These are phyloP conservation scores for Arthroderma sp. DNA, from an alignment of 2,329 filamentous ascomycete genomes.

Conservation along the genomic window DNA sequence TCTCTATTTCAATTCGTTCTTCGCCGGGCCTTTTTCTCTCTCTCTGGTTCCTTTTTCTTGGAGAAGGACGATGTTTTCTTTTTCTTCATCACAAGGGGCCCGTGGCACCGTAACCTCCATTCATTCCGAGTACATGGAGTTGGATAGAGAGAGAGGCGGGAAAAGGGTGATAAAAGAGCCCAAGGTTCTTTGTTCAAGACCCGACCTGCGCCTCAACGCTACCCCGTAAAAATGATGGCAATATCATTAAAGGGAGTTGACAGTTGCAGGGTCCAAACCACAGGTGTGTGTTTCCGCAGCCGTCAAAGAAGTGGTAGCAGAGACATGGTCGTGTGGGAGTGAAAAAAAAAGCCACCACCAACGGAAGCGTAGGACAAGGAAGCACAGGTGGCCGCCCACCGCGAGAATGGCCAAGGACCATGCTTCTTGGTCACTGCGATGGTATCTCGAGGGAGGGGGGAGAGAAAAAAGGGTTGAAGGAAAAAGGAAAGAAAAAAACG, in stretches of 20 bases:
- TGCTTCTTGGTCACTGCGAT: not conserved
- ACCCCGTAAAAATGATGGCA: not conserved
- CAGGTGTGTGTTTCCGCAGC: not conserved
- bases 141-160: not conserved
- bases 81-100: not conserved
- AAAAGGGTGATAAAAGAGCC: not conserved
- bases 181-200: not conserved
- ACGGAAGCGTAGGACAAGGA: not conserved
- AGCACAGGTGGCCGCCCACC: not conserved
- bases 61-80: not conserved
- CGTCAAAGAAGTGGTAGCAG: not conserved
- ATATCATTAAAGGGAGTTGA: not conserved
- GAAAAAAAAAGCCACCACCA: not conserved
- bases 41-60: not conserved
- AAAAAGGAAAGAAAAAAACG: not conserved
- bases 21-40: not conserved
- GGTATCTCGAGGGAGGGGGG: not conserved
- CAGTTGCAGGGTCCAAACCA: not conserved
- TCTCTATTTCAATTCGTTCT: not conserved
- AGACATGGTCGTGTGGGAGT: not conserved
- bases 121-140: not conserved
- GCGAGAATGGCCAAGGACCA: not conserved
- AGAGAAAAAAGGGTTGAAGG: not conserved
- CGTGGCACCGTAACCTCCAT: constrained; percentile 1
- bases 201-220: not conserved